A percentile compares a stretch with the other conserved stretches of the same genome.
phyloP scores from a whole-genome alignment of 805 yeast species.

The Spencermartinsiella europaea region DNA sequence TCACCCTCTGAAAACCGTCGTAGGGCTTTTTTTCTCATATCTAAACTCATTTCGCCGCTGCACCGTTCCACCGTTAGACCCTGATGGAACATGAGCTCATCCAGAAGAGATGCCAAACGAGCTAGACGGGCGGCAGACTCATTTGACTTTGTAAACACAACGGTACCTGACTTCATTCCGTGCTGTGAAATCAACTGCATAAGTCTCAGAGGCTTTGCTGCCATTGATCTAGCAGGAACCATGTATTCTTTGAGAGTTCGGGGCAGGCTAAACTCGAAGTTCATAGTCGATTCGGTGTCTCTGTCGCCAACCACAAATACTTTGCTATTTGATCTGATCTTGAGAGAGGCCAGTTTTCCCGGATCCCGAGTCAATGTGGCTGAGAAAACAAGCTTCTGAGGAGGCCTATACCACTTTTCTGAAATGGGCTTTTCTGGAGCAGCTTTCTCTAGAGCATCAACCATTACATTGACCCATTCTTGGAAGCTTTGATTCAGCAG shows the following conservation, averaged over 20 bases:
- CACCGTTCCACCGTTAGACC: constrained; percentile 27
- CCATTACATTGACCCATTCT: constrained; percentile 69
- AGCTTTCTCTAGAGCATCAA: constrained; percentile 19
- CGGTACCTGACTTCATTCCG: constrained; percentile 36
- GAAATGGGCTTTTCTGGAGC: constrained; percentile 9
- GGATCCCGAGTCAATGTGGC: constrained; percentile 95
- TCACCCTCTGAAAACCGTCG: constrained; percentile 53
- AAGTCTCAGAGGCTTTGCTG: constrained; percentile 69
- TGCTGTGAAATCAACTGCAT: constrained; percentile 45
- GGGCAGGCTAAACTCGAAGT: constrained; percentile 35
- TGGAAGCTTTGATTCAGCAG: constrained; percentile 93
- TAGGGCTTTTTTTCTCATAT: constrained; percentile 52
- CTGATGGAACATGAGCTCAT: constrained; percentile 20
- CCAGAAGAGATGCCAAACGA: constrained; percentile 48
- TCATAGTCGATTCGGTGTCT: constrained; percentile 13
- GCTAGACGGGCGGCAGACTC: constrained; percentile 82
- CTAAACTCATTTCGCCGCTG: constrained; percentile 35
- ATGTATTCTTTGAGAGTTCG: constrained; percentile 31
- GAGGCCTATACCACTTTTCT: constrained; percentile 33
- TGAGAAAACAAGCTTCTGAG: constrained; percentile 70
- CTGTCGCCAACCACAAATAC: constrained; percentile 66
- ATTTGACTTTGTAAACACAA: constrained; percentile 71
- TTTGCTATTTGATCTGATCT: constrained; percentile 47
- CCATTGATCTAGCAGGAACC: constrained; percentile 28
- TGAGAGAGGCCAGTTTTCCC: constrained; percentile 70